Evolutionary conservation across 129 eudicot species (phyloP), one percentile per base, ranked within the genome.

Genomic region (Tanacetum coccineum): DNA sequence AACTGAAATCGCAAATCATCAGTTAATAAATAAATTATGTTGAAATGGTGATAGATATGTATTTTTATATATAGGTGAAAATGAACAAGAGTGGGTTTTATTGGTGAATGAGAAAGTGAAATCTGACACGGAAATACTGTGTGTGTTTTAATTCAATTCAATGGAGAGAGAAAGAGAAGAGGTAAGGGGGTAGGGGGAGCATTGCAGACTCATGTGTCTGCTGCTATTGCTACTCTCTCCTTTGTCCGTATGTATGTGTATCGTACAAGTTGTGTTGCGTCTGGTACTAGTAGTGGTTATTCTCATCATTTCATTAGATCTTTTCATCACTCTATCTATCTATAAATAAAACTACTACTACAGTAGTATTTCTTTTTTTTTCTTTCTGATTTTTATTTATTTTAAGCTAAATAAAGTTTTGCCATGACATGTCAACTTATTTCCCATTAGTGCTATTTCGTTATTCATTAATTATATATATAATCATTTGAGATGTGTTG

Each of bases 91-190:
- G 50, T 64, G 62, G 53, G 51, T 68, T 75, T 75, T 59, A 18
- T 59, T 75, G 79, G 62, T 68, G 70, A 57, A 55, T 62, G 70
- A 76, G 64, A 68, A 75, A 61, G 70, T 61, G 80, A 70, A 68
- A 61, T 68, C 66, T 68, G 42, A 36, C 42, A 36, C 42, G 42
- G 42, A 36, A 36, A 36, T 36, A 36, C 42, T 36, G 42, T 36
- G 40, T 6, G 42, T 50, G 19, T 1, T 53, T 57, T n/a, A 75
- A 60, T n/a, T 40, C 59, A 55, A 69, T 76, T 68, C 75, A 76
- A 76, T 76, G 80, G 80, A 76, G 75, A 68, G 80, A 76, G 7
- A 36, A 8, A 32, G 8, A 60, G 63, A 6, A 62, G 25, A 13
- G 40, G 70, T 11, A 44, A 13, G 15, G 69, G 64, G 66, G 52